These are phyloP conservation scores for Pythium dissotocum DNA, from an alignment of 352 stramenopile species.

Conservation along the genomic window DNA sequence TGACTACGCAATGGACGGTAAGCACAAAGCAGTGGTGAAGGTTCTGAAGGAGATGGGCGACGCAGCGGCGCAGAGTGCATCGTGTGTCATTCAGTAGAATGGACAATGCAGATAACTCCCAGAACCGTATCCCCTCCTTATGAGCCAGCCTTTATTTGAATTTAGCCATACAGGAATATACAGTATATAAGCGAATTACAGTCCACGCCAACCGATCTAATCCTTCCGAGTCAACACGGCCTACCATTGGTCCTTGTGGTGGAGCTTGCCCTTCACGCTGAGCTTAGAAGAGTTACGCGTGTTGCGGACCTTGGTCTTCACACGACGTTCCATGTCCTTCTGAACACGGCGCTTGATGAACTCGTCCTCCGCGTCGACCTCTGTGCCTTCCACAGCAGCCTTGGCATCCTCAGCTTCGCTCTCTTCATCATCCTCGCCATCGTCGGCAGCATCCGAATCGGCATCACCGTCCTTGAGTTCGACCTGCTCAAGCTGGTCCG, in stretches of 20 bases:
- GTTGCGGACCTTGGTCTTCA: conserved; percentile 54
- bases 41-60: conserved; percentile 93
- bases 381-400: conserved; percentile 29
- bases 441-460: conserved; percentile 22
- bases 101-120: not conserved
- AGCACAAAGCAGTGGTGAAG: conserved; percentile 92
- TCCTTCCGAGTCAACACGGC: not conserved
- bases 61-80: conserved; percentile 80
- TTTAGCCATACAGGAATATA: conserved; percentile 25
- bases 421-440: conserved; percentile 20
- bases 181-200: conserved; percentile 16
- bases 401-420: conserved; percentile 28
- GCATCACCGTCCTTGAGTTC: conserved; percentile 33
- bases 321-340: conserved; percentile 56
- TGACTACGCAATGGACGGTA: conserved; percentile 91
- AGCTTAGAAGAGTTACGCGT: conserved; percentile 84
- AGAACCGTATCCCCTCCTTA: conserved; percentile 4
- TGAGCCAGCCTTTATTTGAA: conserved; percentile 12
- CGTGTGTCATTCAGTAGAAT: conserved; percentile 80
- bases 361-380: conserved; percentile 59
- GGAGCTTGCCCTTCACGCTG: conserved; percentile 83
- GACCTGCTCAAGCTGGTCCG: conserved; percentile 39
- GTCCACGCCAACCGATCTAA: not conserved
- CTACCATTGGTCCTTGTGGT: conserved; percentile 77
- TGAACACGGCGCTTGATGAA: conserved; percentile 84